Base-by-base conservation (phyloP, 2,329 filamentous ascomycete genomes). In the Sclerotinia trifoliorum region DNA sequence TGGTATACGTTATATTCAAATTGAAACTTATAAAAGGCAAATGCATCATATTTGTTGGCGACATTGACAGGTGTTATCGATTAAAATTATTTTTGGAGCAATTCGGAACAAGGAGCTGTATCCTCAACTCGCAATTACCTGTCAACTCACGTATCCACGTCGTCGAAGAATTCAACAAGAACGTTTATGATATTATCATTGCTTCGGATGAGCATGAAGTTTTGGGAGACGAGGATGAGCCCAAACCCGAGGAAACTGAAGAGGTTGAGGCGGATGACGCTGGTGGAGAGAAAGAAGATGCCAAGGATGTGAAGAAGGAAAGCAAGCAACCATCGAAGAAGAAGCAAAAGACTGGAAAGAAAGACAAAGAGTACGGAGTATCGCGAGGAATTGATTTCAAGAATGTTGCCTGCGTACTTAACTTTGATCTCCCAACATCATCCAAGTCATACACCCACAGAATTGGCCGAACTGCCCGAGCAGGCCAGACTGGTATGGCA, bases 101-200 rank as follows among this genome's bases (percentile, higher is more conserved):
- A 77, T 99, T 99, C 76, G 94, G 93, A 58, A 94, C 97, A 77
- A 90, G 93, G 78, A 94, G 92, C 75, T 96, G 92, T 79, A 92
- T 97, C 39, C 82, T 99, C 52, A 99, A 99, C 80, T 95, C 93
- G 0, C 94, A 99, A 77, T 81, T 99, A 48, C 95, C 95, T 0
- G 89, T 98, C 72, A 97, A 97, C 76, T 95, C 92, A 1, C 86
- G 95, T 69, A 88, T 97, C 51, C 94, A 99, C 77, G 93, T 97
- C 2, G 94, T 99, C 3, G 91, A 98, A 75, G 93, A 98, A 78
- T 99, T 99, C 81, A 99, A 98, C 82, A 91, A 92, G 80, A 92
- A 92, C 65, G 89, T 98, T 8, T 99, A 99, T 83, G 94, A 99
- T 75, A 97, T 98, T 71, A 94, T 99, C 73, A 97, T 99, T 75